Conservation (phyloP, 148 eudicot genomes). For the Diospyros lotus region DNA sequence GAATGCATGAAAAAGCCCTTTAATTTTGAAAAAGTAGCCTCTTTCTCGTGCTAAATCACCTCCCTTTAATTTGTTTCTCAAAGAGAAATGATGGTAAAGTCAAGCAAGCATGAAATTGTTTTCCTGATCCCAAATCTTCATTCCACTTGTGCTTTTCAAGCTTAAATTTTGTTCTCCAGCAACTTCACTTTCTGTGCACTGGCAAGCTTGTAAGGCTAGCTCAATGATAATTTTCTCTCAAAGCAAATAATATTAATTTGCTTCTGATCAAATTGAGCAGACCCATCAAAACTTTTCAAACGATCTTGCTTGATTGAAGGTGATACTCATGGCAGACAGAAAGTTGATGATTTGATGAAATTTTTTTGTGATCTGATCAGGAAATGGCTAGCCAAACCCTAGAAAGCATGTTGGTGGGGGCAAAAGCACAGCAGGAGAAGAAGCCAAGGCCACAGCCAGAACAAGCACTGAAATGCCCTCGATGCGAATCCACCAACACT, state of each 20-base stretch:
- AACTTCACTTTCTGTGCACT: too few relatives aligned
- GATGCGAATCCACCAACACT: conserved; percentile 83
- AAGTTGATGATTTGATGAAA: background rate
- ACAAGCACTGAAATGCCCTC: conserved; percentile 70
- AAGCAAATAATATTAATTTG: too few relatives aligned
- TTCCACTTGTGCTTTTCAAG: too few relatives aligned
- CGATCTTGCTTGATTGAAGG: too few relatives aligned
- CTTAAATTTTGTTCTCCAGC: too few relatives aligned
- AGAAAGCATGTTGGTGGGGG: conserved; percentile 67
- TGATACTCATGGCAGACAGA: background rate
- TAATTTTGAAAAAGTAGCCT: background rate
- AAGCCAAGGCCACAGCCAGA: conserved; percentile 61
- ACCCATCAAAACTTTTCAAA: too few relatives aligned
- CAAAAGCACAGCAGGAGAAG: conserved; percentile 55
- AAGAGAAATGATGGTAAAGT: background rate
- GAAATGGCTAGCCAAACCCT: conserved; percentile 51
- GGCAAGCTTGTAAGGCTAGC: too few relatives aligned
- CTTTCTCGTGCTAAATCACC: too few relatives aligned
- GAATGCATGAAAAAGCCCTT: background rate
- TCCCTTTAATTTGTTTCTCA: background rate
- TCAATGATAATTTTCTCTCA: too few relatives aligned
- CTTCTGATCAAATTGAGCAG: too few relatives aligned
- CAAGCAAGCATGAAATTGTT: too few relatives aligned
- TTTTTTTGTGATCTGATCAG: conserved; percentile 10
- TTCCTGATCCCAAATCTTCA: too few relatives aligned